A percentile compares a stretch with the other conserved stretches of the same genome.
phyloP scores from a whole-genome alignment of 2,329 filamentous ascomycete genomes.

The Xylaria sp. region DNA sequence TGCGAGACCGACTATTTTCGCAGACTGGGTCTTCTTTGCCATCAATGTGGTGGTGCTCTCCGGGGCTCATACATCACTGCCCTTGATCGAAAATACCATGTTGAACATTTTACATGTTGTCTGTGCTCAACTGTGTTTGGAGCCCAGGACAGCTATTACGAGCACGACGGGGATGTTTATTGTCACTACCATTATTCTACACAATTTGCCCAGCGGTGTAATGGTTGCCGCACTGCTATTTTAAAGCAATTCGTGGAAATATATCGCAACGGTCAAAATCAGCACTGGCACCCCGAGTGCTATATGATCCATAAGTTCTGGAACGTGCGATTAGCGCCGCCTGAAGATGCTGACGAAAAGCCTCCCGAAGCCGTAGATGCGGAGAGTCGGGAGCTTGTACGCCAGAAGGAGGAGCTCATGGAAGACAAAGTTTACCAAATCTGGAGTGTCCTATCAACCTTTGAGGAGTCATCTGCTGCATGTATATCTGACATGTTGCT shows the following conservation, averaged over 20 bases:
- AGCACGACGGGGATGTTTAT: slow-evolving; percentile 95
- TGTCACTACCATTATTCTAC: slow-evolving; percentile 99
- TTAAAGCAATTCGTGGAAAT: slow-evolving; percentile 99
- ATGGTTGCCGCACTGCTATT: slow-evolving; percentile 96
- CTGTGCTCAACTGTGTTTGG: slow-evolving; percentile 98
- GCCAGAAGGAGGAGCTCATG: slow-evolving; percentile 90
- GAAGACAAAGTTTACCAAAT: slow-evolving; percentile 98
- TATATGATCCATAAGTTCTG: slow-evolving; percentile 99
- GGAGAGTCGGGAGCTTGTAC: slow-evolving; percentile 78
- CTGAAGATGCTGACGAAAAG: slow-evolving; percentile 62
- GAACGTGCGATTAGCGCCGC: slow-evolving; percentile 87
- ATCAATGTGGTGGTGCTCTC: slow-evolving; percentile 90
- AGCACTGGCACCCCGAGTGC: slow-evolving; percentile 99
- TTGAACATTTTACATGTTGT: slow-evolving; percentile 98
- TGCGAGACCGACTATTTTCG: slow-evolving; percentile 99
- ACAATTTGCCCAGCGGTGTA: slow-evolving; percentile 94
- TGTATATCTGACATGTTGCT: slow-evolving; percentile 99
- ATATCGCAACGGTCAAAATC: slow-evolving; percentile 96
- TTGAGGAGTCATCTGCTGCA: slow-evolving; percentile 96
- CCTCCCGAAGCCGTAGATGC: slow-evolving; percentile 59
- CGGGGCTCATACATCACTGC: slow-evolving; percentile 98
- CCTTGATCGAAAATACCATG: slow-evolving; percentile 97
- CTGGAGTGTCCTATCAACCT: slow-evolving; percentile 96
- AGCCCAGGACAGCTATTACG: slow-evolving; percentile 98
- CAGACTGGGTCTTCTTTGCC: slow-evolving; percentile 88